phyloP scores from a whole-genome alignment of 805 yeast genomes.

The Hanseniaspora nectarophila region DNA sequence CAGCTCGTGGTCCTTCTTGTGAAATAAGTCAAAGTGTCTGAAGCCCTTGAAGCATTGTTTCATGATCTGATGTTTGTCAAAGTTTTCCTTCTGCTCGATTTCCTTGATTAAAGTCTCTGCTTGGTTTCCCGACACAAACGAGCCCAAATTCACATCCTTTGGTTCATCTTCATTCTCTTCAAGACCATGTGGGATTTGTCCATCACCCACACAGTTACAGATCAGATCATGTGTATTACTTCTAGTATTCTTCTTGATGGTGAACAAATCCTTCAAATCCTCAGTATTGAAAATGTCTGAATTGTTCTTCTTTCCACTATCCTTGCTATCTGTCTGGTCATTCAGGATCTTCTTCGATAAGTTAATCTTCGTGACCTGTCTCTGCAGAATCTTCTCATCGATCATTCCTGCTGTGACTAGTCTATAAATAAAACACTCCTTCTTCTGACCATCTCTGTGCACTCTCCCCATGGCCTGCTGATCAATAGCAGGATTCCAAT shows the following conservation, averaged over 20 bases:
- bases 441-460: slow-evolving; percentile 83
- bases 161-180: slow-evolving; percentile 15
- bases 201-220: slow-evolving; percentile 51
- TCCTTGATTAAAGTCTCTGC: slow-evolving; percentile 23
- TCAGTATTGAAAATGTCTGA: slow-evolving; percentile 50
- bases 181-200: slow-evolving; percentile 26
- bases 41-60: slow-evolving; percentile 51
- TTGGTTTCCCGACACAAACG: slow-evolving; percentile 40
- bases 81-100: slow-evolving; percentile 18
- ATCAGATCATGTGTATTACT: slow-evolving; percentile 72
- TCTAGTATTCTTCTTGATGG: slow-evolving; percentile 36
- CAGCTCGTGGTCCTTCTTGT: slow-evolving; percentile 9
- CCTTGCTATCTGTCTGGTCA: slow-evolving; percentile 25
- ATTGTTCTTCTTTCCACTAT: slow-evolving; percentile 27
- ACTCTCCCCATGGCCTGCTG: slow-evolving; percentile 91
- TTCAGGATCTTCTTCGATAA: slow-evolving; percentile 62
- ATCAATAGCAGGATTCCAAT: slow-evolving; percentile 94
- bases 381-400: slow-evolving; percentile 86
- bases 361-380: slow-evolving; percentile 76
- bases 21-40: slow-evolving; percentile 47
- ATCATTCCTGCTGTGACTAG: slow-evolving; percentile 77
- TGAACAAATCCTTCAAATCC: slow-evolving; percentile 67
- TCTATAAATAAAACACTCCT: slow-evolving; percentile 69
- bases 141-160: slow-evolving; percentile 7
- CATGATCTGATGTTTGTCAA: slow-evolving; percentile 34